phyloP scores from a whole-genome alignment of 2,329 filamentous ascomycete species.

The Aspergillus sp. region DNA sequence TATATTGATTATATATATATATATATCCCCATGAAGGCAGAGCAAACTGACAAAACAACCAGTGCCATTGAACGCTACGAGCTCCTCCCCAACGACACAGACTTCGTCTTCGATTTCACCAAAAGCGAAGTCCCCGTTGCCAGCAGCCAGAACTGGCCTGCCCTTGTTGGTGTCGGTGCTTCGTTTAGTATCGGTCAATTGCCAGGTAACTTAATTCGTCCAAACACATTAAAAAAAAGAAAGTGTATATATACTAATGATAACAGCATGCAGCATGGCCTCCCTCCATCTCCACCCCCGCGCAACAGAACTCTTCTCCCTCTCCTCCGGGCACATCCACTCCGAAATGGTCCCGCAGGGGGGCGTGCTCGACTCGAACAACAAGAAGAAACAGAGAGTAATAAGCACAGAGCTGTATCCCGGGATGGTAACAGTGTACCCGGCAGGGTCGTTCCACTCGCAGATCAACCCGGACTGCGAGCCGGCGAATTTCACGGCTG shows the following conservation, averaged over 20 bases:
- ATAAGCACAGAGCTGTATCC: conserved; percentile 17
- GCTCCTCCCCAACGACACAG: conserved; percentile 21
- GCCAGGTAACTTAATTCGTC: conserved; percentile 11
- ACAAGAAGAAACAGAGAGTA: conserved; percentile 18
- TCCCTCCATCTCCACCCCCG: conserved; percentile 27
- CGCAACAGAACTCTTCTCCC: conserved; percentile 24
- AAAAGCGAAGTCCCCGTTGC: conserved; percentile 13
- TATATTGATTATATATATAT: too few relatives aligned
- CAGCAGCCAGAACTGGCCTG: conserved; percentile 21
- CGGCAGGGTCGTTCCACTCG: conserved; percentile 26
- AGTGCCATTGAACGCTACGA: conserved; percentile 24
- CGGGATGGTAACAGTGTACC: conserved; percentile 24
- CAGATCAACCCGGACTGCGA: conserved; percentile 28
- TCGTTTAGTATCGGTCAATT: conserved; percentile 20
- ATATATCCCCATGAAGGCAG: too few relatives aligned
- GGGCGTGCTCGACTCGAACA: conserved; percentile 14
- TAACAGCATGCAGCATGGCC: conserved; percentile 24
- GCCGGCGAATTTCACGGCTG: conserved; percentile 24
- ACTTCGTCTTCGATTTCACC: conserved; percentile 25
- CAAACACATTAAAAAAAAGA: neutral
- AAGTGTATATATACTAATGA: too few relatives aligned
- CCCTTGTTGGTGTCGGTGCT: conserved; percentile 16
- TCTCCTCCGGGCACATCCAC: conserved; percentile 18
- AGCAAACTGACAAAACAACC: too few relatives aligned
- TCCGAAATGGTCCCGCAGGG: conserved; percentile 23